These are phyloP conservation scores for Chalaropsis ovoidea DNA, from an alignment of 2,329 filamentous ascomycete genomes.

Conservation along the genomic window DNA sequence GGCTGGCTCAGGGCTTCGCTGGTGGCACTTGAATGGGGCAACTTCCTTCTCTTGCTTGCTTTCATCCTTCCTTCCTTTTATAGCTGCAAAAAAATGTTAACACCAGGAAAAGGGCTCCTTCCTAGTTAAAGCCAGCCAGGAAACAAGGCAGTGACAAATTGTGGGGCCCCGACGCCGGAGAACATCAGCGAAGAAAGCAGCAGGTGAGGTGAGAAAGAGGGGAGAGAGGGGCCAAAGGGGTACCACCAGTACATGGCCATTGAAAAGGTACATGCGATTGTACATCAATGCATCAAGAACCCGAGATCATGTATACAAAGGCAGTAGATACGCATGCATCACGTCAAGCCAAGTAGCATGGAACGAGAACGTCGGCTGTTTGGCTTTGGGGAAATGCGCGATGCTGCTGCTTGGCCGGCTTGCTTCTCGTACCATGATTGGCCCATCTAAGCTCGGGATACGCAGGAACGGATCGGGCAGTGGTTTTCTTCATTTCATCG, in stretches of 20 bases:
- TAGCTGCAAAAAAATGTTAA: slow-evolving; percentile 2
- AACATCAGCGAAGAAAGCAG: not conserved
- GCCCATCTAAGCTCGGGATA: slow-evolving; percentile 10
- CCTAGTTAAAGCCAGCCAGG: not conserved
- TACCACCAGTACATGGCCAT: not conserved
- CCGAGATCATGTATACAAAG: not conserved
- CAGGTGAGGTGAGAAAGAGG: not conserved
- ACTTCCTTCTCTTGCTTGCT: not conserved
- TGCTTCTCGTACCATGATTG: slow-evolving; percentile 6
- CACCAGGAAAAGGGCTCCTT: not conserved
- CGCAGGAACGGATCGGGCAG: slow-evolving; percentile 9
- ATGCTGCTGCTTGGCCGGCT: not conserved
- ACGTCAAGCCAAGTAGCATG: not conserved
- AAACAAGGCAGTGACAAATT: not conserved
- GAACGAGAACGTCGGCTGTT: slow-evolving; percentile 9
- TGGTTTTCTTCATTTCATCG: slow-evolving; percentile 8
- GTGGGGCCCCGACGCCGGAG: slow-evolving; percentile 17
- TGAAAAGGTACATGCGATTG: not conserved
- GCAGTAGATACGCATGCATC: not conserved
- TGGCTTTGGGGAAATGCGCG: not conserved
- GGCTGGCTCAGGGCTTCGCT: no score
- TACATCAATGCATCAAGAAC: not conserved
- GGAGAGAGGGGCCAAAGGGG: not conserved
- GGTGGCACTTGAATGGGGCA: not conserved
- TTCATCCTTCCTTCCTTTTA: slow-evolving; percentile 15